phyloP scores from a whole-genome alignment of 371 early-diverging fungal genomes.

The Parasitella parasitica region DNA sequence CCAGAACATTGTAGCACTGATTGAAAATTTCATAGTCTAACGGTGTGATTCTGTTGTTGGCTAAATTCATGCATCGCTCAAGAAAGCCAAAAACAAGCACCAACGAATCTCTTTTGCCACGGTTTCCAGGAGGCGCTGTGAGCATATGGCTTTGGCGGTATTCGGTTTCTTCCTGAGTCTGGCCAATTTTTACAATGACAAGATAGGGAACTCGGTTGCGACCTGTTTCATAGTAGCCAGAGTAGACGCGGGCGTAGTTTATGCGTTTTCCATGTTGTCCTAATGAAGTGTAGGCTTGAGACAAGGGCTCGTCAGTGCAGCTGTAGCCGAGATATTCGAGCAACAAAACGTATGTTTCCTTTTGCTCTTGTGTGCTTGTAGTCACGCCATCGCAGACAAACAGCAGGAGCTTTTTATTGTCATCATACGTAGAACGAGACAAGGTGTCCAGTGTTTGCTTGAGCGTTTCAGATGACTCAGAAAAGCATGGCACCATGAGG shows the following conservation, averaged over 20 bases:
- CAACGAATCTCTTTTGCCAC: constrained; percentile 50
- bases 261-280: constrained; percentile 31
- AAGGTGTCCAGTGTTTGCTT: constrained; percentile 50
- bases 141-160: not conserved
- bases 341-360: constrained; percentile 33
- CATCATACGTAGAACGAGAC: constrained; percentile 46
- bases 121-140: constrained; percentile 34
- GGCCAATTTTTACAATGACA: constrained; percentile 46
- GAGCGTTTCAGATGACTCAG: constrained; percentile 40
- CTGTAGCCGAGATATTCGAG: constrained; percentile 45
- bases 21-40: constrained; percentile 49
- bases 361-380: constrained; percentile 19
- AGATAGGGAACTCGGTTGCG: constrained; percentile 51
- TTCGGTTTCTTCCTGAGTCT: constrained; percentile 21
- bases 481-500: constrained; percentile 45
- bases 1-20: constrained; percentile 44
- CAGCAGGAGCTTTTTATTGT: constrained; percentile 45
- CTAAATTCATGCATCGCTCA: constrained; percentile 48
- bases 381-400: constrained; percentile 55
- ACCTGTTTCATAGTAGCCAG: constrained; percentile 47
- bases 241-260: constrained; percentile 46
- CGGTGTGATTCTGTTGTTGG: constrained; percentile 40
- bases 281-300: constrained; percentile 39
- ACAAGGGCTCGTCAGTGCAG: constrained; percentile 32
- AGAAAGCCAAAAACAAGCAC: constrained; percentile 40